These are phyloP conservation scores for Cystobasidium onofrii DNA, from an alignment of 768 basidiomycete genomes.

Conservation along the genomic window DNA sequence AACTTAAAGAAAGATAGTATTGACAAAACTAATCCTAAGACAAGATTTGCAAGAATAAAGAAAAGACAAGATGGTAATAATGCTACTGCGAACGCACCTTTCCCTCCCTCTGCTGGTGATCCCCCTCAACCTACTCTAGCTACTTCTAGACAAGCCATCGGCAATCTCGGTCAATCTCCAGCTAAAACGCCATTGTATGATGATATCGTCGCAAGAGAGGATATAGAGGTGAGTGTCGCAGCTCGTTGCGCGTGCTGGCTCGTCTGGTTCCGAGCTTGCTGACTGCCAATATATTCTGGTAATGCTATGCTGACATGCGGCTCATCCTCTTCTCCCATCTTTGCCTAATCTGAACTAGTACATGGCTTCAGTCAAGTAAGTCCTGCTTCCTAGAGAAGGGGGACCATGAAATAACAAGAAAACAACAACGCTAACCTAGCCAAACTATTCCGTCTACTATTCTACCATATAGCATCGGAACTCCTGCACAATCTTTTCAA, in stretches of 20 bases:
- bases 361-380: conserved; percentile 4
- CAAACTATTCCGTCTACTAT: too few relatives aligned
- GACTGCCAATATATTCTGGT: too few relatives aligned
- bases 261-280: too few relatives aligned
- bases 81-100: neutral
- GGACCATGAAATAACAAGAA: too few relatives aligned
- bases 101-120: neutral
- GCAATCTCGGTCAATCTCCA: neutral
- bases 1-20: neutral
- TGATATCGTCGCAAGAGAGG: neutral
- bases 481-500: conserved; percentile 43
- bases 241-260: too few relatives aligned
- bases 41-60: neutral
- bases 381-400: too few relatives aligned
- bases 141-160: neutral
- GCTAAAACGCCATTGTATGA: neutral
- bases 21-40: neutral
- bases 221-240: conserved; percentile 21
- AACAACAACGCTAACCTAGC: too few relatives aligned
- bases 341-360: neutral
- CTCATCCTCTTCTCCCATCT: too few relatives aligned
- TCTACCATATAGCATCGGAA: conserved; percentile 41
- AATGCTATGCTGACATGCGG: too few relatives aligned
- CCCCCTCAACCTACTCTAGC: neutral
- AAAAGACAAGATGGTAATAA: conserved; percentile 6